Base-by-base conservation (phyloP, 164 flowering plant species). In the Brasenia schreberi region DNA sequence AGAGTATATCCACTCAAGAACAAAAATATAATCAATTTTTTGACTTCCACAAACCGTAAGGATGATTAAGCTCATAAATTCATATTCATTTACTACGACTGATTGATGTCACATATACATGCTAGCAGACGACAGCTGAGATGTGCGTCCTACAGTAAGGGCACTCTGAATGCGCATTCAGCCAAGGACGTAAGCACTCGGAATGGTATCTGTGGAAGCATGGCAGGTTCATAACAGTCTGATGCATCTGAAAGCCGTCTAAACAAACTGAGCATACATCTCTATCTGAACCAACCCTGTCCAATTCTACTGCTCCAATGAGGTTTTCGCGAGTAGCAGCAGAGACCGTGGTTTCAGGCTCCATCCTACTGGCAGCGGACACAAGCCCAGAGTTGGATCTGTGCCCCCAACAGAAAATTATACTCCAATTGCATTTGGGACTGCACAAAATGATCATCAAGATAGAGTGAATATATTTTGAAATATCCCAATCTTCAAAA, bases 121-220 rank as follows among this genome's bases (percentile, higher is more conserved):
- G 39, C 4, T 33, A 33, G 4, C 39, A 33, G 39, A 33, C 39
- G 39, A 33, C 39, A 42, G 71, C 43, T 0, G 52, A 69, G 59
- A 70, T 71, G 45, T 63, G 69, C 27, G 71, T 68, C 49, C 75
- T 69, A 59, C 81, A 78, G 62, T 59, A 75, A 23, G 81, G 81
- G 66, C 81, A 75, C 61, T 75, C 69, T 44, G 76, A 76, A 59
- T 73, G 78, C 66, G 72, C 11, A 65, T 43, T 63, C 12, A 78
- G 78, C 81, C 78, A 75, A 42, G 81, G 81, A 18, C 68, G 69
- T 18, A 75, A 67, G 66, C 76, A 78, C 5, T 70, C 66, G 10
- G 78, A 72, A 43, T 75, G 80, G 69, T 70, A 78, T 59, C 61
- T 72, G 68, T 75, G 80, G 59, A 62, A 70, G 65, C 81, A 78